phyloP scores from a whole-genome alignment of 495 filamentous ascomycete species.

The Talaromyces wortmannii region DNA sequence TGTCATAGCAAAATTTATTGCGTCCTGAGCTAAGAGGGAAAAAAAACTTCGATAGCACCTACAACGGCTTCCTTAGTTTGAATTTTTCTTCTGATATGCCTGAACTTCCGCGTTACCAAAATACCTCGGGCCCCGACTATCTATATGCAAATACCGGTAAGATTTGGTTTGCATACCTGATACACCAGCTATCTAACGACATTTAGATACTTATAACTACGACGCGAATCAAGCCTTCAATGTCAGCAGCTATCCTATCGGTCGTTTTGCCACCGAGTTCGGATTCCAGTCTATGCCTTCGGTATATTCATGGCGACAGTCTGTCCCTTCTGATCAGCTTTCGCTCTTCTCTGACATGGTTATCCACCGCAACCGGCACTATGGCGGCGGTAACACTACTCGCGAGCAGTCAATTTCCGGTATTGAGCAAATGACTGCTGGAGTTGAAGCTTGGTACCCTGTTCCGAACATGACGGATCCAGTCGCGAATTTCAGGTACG shows the following conservation, averaged over 20 bases:
- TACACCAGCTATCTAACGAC: not conserved
- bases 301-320: conserved; percentile 38
- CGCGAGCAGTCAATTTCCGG: conserved; percentile 19
- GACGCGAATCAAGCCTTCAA: conserved; percentile 36
- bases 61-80: conserved; percentile 41
- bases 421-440: conserved; percentile 47
- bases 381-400: conserved; percentile 35
- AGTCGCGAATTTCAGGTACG: conserved; percentile 36
- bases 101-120: conserved; percentile 42
- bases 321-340: conserved; percentile 28
- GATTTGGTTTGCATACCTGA: not conserved
- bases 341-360: conserved; percentile 40
- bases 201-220: conserved; percentile 47
- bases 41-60: not conserved
- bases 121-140: conserved; percentile 28
- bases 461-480: conserved; percentile 38
- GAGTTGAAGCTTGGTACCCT: conserved; percentile 42
- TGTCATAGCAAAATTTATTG: too few relatives aligned
- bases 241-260: conserved; percentile 34
- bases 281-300: conserved; percentile 48
- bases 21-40: too few relatives aligned
- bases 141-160: conserved; percentile 43
- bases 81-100: conserved; percentile 40
- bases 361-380: conserved; percentile 48
- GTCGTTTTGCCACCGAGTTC: conserved; percentile 48